Base-by-base conservation (phyloP, 176 grass and related monocot species). In the Cenchrus purpureus region DNA sequence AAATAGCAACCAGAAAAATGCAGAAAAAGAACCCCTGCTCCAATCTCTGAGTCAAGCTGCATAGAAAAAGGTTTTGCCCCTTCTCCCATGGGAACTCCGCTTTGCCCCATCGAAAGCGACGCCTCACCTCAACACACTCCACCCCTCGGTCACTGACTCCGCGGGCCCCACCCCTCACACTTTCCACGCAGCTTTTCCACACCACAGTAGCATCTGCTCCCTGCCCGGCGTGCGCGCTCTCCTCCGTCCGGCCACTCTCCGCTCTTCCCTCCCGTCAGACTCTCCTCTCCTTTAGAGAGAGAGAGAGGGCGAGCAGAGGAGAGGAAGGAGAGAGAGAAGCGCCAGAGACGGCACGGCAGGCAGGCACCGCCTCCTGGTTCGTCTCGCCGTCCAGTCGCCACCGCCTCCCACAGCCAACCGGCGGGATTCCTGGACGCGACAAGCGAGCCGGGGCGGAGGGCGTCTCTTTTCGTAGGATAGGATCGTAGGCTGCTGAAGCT, bases 61-160 rank as follows among this genome's bases (percentile, higher is more conserved):
- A 50, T 10, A 50, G 10, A 50, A 50, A 50, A 50, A 11, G 49
- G 9, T 50, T 82, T 89, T 40, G 59, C 32, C 34, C 83, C 43
- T 81, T 45, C 32, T 31, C 58, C 66, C 13, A 42, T 80, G 28
- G 63, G 82, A 85, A 76, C 88, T 55, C 77, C 55, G 46, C 76
- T 48, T 77, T 77, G 72, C 48, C 28, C 54, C 57, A 72, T 73
- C 13, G 68, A 83, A 90, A 83, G 84, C 59, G 84, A 87, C 79
- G 79, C 42, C 84, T 53, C 58, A 74, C 74, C 79, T 15, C 22
- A 60, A 51, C 78, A 1, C 19, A 8, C 15, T 16, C 32, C 69
- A 14, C 50, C 1, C 43, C 11, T 22, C 17, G 10, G 56, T 0
- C 79, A 83, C 88, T 86, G 83, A 78, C 58, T 29, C 0, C 0